phyloP scores from a whole-genome alignment of 2,329 filamentous ascomycete species.

The Neonectria coccinea region DNA sequence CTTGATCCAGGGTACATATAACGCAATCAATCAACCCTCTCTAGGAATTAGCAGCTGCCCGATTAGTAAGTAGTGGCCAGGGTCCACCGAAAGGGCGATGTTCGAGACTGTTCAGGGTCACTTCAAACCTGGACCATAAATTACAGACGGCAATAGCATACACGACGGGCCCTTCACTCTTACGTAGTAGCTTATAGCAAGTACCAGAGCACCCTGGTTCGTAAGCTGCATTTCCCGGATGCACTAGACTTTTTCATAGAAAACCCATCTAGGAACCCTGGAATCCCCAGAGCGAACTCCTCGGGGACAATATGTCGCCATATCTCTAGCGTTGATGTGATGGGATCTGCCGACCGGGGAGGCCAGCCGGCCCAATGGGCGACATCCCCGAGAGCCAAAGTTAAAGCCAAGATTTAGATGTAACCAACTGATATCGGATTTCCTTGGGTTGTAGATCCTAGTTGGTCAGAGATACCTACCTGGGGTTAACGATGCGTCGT shows the following conservation, averaged over 20 bases:
- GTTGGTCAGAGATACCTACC: slow-evolving; percentile 6
- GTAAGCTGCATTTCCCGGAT: background rate
- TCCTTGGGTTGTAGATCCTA: background rate
- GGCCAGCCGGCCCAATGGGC: slow-evolving; percentile 7
- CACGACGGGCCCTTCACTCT: background rate
- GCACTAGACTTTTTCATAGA: background rate
- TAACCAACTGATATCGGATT: background rate
- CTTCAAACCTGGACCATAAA: background rate
- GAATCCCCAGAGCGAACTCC: background rate
- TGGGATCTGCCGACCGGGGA: slow-evolving; percentile 24
- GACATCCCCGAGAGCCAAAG: background rate
- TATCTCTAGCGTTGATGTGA: slow-evolving; percentile 23
- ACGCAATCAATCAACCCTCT: slow-evolving; percentile 17
- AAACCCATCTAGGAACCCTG: background rate
- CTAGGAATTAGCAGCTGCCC: slow-evolving; percentile 7
- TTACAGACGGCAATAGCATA: background rate
- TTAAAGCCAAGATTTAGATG: background rate
- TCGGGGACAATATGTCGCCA: slow-evolving; percentile 25
- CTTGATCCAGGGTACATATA: slow-evolving; percentile 25
- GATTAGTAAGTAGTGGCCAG: background rate
- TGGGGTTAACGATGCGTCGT: background rate
- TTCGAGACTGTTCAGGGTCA: background rate
- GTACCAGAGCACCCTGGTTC: too few relatives aligned
- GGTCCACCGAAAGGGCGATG: slow-evolving; percentile 3
- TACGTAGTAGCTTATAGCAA: background rate